Percentiles rank a stretch among this genome's conserved stretches.
These are phyloP conservation scores for Mycosphaerelloides madeirae DNA, from an alignment of 2,329 filamentous ascomycete genomes.

Conservation along the genomic window DNA sequence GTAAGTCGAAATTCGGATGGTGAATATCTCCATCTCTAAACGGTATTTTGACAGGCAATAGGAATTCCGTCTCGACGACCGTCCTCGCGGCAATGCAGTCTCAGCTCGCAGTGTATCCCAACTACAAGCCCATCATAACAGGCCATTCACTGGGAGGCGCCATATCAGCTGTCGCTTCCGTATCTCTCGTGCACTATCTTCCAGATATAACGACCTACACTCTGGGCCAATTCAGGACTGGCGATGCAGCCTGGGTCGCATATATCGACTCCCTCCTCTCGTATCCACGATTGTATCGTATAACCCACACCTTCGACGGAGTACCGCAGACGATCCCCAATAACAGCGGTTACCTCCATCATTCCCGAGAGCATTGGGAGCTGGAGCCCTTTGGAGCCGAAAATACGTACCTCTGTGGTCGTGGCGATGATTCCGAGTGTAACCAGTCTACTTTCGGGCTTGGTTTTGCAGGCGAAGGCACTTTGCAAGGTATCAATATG, in stretches of 20 bases:
- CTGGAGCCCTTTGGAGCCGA: constrained; percentile 4
- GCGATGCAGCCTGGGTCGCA: constrained; percentile 7
- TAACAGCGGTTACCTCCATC: constrained; percentile 2
- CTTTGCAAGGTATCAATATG: constrained; percentile 7
- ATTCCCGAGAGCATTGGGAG: constrained; percentile 7
- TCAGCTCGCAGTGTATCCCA: constrained; percentile 2
- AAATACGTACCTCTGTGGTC: constrained; percentile 7
- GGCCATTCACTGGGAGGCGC: constrained; percentile 11
- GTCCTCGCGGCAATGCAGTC: constrained; percentile 1
- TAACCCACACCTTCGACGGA: constrained; percentile 10
- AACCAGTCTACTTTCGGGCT: constrained; percentile 9
- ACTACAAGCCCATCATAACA: constrained; percentile 5
- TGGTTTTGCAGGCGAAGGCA: constrained; percentile 7
- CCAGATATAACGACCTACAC: constrained; percentile 6
- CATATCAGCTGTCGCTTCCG: constrained; percentile 6
- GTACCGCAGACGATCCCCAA: constrained; percentile 5
- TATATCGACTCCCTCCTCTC: constrained; percentile 6
- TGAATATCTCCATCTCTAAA: too few species aligned
- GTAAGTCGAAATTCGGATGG: neutral
- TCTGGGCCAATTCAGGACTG: constrained; percentile 8
- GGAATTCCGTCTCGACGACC: neutral
- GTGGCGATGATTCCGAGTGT: constrained; percentile 11
- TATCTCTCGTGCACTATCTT: constrained; percentile 4
- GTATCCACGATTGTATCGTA: constrained; percentile 6
- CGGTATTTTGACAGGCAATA: too few species aligned